Evolutionary conservation across 148 eudicot species (phyloP).

Genomic region (Pouteria glomerata): DNA sequence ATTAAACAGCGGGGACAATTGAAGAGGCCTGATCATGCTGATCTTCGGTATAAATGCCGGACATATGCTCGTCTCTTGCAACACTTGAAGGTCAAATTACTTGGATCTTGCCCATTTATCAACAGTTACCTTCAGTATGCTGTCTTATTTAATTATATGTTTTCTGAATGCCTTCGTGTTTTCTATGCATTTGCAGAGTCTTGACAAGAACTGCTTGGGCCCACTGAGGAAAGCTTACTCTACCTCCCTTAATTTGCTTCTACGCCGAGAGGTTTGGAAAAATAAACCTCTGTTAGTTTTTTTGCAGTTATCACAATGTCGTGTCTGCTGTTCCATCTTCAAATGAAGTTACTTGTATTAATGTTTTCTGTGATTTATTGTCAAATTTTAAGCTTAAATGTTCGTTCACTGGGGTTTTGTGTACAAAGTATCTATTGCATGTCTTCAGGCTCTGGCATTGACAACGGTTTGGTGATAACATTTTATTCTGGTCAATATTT

Average conservation of each 20-base stretch:
- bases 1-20: constrained; percentile 78
- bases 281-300: not conserved
- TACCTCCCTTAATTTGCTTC: constrained; percentile 83
- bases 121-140: not conserved
- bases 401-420: not conserved
- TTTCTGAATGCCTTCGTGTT: constrained; percentile 15
- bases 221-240: constrained; percentile 90
- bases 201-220: constrained; percentile 76
- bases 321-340: not conserved
- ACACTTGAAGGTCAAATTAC: constrained; percentile 65
- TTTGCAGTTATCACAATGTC: not conserved
- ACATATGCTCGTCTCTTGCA: constrained; percentile 97
- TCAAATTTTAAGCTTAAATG: not conserved
- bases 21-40: constrained; percentile 98
- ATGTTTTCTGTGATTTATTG: not conserved
- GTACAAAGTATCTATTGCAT: not conserved
- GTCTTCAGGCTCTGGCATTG: not conserved
- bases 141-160: constrained; percentile 4
- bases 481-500: not conserved
- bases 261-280: constrained; percentile 78
- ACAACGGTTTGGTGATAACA: not conserved
- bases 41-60: constrained; percentile 89
- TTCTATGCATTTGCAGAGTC: constrained; percentile 45
- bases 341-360: not conserved
- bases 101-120: not conserved